A percentile compares a stretch with the other conserved stretches of the same genome.
Evolutionary conservation across 2,329 filamentous ascomycete genomes (phyloP).

Genomic region (Fusarium dlaminii): DNA sequence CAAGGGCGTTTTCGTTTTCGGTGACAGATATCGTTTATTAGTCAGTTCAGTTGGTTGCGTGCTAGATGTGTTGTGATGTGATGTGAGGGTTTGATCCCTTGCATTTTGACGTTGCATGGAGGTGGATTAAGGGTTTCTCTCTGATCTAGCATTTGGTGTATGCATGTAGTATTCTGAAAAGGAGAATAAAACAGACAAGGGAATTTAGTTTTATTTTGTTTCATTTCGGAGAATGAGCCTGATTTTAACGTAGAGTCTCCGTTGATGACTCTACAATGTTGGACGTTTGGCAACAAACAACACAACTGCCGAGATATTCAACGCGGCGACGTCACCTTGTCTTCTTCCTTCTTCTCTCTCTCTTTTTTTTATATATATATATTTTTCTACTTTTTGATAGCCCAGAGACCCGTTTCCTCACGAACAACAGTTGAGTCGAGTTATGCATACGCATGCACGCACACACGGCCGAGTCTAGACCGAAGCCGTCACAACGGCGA

Average conservation of each 20-base stretch:
- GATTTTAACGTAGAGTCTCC: not conserved
- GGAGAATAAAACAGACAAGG: not conserved
- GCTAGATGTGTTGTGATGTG: not conserved
- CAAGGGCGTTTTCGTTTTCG: not conserved
- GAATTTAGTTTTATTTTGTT: not conserved
- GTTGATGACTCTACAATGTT: not conserved
- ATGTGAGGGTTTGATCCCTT: not conserved
- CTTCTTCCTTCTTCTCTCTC: not conserved
- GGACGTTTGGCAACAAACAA: not conserved
- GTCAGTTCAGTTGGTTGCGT: not conserved
- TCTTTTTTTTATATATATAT: not conserved
- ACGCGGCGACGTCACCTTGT: not conserved
- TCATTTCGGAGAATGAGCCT: not conserved
- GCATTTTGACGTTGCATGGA: slow-evolving; percentile 20
- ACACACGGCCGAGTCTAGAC: not conserved
- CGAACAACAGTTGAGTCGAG: not conserved
- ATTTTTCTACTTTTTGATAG: not conserved
- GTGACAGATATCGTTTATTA: not conserved
- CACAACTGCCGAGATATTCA: not conserved
- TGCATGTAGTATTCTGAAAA: not conserved
- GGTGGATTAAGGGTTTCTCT: slow-evolving; percentile 1
- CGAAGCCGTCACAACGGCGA: not conserved
- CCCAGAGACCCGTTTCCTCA: slow-evolving; percentile 5
- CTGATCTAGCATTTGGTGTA: not conserved
- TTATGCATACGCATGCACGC: not conserved